These are phyloP conservation scores for Glycyrrhiza uralensis DNA, from an alignment of 306 rosid genomes.

Conservation along the genomic window DNA sequence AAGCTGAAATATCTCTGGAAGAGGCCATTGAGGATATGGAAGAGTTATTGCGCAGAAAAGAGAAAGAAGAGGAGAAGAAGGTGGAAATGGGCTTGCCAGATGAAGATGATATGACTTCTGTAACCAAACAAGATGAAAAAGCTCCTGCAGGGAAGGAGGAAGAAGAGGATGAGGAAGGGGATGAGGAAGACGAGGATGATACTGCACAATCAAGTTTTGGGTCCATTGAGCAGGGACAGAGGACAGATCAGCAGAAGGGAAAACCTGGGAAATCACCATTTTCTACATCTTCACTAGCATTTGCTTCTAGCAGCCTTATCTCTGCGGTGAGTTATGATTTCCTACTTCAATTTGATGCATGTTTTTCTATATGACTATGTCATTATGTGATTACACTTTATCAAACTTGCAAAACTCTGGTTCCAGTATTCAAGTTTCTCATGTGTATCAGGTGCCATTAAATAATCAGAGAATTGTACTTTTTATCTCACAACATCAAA, in stretches of 20 bases:
- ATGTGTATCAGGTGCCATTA: background rate
- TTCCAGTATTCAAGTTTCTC: background rate
- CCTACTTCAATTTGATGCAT: conserved; percentile 21
- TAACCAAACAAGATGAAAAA: conserved; percentile 43
- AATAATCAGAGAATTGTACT: background rate
- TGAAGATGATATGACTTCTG: conserved; percentile 43
- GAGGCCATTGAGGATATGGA: conserved; percentile 76
- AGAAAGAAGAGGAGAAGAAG: conserved; percentile 72
- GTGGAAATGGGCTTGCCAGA: conserved; percentile 50
- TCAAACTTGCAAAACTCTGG: background rate
- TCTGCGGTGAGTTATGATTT: conserved; percentile 68
- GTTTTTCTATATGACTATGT: background rate
- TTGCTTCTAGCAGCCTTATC: conserved; percentile 70
- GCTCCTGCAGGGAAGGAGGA: conserved; percentile 40
- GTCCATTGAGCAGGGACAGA: conserved; percentile 50
- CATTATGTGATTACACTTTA: background rate
- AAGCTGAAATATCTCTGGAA: conserved; percentile 70
- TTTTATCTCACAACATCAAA: background rate
- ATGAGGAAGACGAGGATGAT: conserved; percentile 53
- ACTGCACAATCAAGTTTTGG: conserved; percentile 81
- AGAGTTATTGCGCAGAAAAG: conserved; percentile 49
- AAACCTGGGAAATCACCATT: conserved; percentile 73
- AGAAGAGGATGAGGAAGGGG: conserved; percentile 49
- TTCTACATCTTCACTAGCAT: conserved; percentile 73
- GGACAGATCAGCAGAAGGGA: conserved; percentile 44